phyloP scores from a whole-genome alignment of 129 eudicot species.

The Tagetes erecta region DNA sequence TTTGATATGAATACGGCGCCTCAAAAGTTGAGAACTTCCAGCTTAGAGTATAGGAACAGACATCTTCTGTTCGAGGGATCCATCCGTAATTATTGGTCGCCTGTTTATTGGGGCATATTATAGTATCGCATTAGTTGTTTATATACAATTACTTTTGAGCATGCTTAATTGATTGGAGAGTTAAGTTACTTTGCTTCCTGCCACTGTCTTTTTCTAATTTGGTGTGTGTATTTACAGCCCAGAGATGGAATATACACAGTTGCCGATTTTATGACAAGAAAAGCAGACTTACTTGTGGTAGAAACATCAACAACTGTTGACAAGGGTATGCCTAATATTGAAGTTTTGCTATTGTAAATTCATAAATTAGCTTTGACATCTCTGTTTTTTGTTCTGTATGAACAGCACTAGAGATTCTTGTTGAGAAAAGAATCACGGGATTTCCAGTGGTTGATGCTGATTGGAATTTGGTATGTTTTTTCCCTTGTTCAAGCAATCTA shows the following conservation, averaged over 20 bases:
- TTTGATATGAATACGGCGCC: constrained; percentile 7
- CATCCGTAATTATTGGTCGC: not conserved
- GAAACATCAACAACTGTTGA: constrained; percentile 71
- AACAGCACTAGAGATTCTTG: constrained; percentile 69
- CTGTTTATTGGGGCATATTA: constrained; percentile 2
- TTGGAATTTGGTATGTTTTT: constrained; percentile 62
- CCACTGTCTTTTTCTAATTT: constrained; percentile 10
- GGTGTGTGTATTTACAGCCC: constrained; percentile 45
- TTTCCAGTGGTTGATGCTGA: constrained; percentile 82
- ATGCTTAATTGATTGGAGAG: not conserved
- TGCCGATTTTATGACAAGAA: constrained; percentile 85
- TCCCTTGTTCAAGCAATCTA: not conserved
- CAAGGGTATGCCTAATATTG: constrained; percentile 53
- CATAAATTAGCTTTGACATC: constrained; percentile 3
- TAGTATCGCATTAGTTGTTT: not conserved
- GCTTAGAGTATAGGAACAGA: constrained; percentile 13
- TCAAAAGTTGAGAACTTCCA: constrained; percentile 6
- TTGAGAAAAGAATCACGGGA: constrained; percentile 80
- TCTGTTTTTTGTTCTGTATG: constrained; percentile 14
- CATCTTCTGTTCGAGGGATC: not conserved
- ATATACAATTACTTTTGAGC: not conserved
- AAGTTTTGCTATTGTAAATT: constrained; percentile 14
- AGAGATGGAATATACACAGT: constrained; percentile 60
- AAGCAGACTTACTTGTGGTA: constrained; percentile 71
- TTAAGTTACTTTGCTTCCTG: constrained; percentile 5